phyloP scores from a whole-genome alignment of 164 flowering plant species.

The Nymphaea colorata region DNA sequence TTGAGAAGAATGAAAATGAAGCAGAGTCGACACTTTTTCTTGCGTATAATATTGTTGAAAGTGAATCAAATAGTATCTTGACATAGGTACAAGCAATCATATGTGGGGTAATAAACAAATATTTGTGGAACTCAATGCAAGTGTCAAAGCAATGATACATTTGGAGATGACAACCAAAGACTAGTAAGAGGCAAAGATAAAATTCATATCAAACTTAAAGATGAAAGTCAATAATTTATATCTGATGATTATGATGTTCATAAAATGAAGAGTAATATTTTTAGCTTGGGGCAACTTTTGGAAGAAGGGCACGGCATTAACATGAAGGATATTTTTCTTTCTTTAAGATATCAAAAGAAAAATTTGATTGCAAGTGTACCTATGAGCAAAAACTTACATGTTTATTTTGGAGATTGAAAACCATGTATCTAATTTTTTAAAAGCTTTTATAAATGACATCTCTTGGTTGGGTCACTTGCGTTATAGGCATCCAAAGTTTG shows the following conservation, averaged over 20 bases:
- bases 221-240: background rate
- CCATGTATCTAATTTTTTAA: background rate
- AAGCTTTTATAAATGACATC: background rate
- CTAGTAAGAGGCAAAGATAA: background rate
- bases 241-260: background rate
- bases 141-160: background rate
- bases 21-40: background rate
- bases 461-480: background rate
- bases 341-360: background rate
- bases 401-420: background rate
- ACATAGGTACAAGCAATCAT: background rate
- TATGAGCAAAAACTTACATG: background rate
- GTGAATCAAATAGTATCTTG: background rate
- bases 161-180: background rate
- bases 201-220: background rate
- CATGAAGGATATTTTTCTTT: background rate
- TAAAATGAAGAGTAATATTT: background rate
- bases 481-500: background rate
- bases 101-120: background rate
- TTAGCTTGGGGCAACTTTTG: background rate
- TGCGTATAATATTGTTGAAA: background rate
- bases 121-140: background rate
- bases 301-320: background rate
- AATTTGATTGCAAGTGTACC: background rate
- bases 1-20: background rate